These are phyloP conservation scores for Epichloe sibirici DNA, from an alignment of 2,329 filamentous ascomycete species.

Conservation along the genomic window DNA sequence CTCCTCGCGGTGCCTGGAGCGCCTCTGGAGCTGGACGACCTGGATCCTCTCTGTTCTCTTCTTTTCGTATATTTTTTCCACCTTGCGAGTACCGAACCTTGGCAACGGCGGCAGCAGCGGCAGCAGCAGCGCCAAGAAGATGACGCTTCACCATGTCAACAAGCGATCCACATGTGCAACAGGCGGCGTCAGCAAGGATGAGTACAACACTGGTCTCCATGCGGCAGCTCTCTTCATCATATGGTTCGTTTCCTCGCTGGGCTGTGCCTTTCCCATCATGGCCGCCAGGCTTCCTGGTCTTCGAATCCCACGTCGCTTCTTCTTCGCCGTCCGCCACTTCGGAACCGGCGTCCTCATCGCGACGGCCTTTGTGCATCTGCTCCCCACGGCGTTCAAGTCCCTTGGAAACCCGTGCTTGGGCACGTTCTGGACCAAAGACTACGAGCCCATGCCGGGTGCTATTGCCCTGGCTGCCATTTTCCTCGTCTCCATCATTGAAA, in stretches of 20 bases:
- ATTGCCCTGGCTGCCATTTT: constrained; percentile 70
- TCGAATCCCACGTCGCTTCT: constrained; percentile 41
- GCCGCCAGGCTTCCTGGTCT: constrained; percentile 38
- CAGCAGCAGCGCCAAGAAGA: too few species aligned
- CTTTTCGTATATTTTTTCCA: constrained; percentile 20
- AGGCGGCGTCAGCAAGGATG: constrained; percentile 18
- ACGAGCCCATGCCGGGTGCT: constrained; percentile 66
- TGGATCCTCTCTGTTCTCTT: constrained; percentile 31
- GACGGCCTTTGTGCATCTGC: constrained; percentile 68
- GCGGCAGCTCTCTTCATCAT: constrained; percentile 44
- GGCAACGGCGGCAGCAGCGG: not conserved
- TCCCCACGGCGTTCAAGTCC: constrained; percentile 53
- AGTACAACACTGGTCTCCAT: constrained; percentile 46
- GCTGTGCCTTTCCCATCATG: constrained; percentile 41
- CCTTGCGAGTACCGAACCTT: not conserved
- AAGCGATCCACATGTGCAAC: constrained; percentile 19
- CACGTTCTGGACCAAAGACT: constrained; percentile 61
- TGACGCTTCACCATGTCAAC: constrained; percentile 6
- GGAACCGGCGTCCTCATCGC: constrained; percentile 65
- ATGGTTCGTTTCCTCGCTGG: constrained; percentile 33
- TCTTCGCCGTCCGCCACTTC: constrained; percentile 53
- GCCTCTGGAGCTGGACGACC: constrained; percentile 27
- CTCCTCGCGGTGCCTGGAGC: constrained; percentile 17
- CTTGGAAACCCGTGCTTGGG: constrained; percentile 57
- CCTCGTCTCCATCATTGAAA: constrained; percentile 72